Percentiles rank a stretch among this genome's conserved stretches.
These are phyloP conservation scores for Cystobasidium tubakii DNA, from an alignment of 768 basidiomycete genomes.

Conservation along the genomic window DNA sequence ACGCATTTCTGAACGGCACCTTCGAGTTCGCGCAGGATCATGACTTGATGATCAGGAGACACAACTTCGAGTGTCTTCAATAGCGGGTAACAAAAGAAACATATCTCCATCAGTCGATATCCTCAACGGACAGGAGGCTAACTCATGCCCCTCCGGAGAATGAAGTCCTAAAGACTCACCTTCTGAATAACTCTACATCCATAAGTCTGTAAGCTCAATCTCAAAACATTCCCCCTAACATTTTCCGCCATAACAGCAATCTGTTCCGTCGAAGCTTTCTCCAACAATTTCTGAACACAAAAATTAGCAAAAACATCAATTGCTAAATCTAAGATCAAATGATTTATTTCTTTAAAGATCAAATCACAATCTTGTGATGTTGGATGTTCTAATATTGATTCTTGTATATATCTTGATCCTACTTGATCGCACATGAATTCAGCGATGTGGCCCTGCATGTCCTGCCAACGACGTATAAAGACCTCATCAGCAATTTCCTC, in stretches of 20 bases:
- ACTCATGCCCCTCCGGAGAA: too few relatives aligned
- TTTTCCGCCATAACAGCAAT: slow-evolving; percentile 55
- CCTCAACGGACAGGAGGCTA: too few relatives aligned
- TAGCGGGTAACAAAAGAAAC: background rate
- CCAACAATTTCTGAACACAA: slow-evolving; percentile 88
- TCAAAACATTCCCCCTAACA: slow-evolving; percentile 71
- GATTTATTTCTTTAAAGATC: slow-evolving; percentile 82
- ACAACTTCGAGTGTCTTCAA: slow-evolving; percentile 74
- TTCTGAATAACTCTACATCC: slow-evolving; percentile 94
- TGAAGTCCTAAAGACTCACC: too few relatives aligned
- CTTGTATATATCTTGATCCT: slow-evolving; percentile 94
- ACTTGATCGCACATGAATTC: slow-evolving; percentile 94
- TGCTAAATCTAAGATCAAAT: slow-evolving; percentile 69
- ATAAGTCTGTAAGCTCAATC: slow-evolving; percentile 82
- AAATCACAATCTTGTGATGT: slow-evolving; percentile 42
- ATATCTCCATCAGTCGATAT: too few relatives aligned
- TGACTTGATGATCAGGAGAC: slow-evolving; percentile 67
- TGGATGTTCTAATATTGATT: slow-evolving; percentile 19
- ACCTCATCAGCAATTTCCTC: too few relatives aligned
- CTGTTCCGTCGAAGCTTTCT: slow-evolving; percentile 72
- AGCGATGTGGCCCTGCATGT: slow-evolving; percentile 73
- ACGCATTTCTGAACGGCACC: slow-evolving; percentile 75
- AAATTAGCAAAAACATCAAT: slow-evolving; percentile 93
- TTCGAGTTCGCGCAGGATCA: slow-evolving; percentile 72
- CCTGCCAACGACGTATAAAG: too few relatives aligned